Evolutionary conservation across 164 flowering plant species (phyloP).

Genomic region (Kingdonia uniflora): DNA sequence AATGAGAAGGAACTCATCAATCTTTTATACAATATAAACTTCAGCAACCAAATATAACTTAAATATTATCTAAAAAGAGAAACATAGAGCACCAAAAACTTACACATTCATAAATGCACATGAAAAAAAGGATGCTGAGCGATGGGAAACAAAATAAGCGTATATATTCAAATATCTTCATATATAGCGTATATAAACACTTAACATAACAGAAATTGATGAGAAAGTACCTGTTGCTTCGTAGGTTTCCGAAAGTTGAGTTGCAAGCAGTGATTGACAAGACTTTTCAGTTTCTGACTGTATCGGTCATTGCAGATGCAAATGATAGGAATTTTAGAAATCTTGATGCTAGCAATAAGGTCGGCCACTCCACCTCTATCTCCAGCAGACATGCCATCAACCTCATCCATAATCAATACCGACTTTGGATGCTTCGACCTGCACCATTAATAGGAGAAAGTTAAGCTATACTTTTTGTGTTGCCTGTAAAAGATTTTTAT

Average conservation of each 20-base stretch:
- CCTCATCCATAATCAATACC: constrained; percentile 97
- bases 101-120: too few relatives aligned
- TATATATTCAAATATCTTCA: too few relatives aligned
- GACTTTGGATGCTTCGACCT: constrained; percentile 67
- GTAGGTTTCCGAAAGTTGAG: constrained; percentile 89
- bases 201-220: too few relatives aligned
- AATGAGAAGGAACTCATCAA: too few relatives aligned
- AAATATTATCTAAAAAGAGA: too few relatives aligned
- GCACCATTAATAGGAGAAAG: constrained; percentile 11
- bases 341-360: constrained; percentile 90
- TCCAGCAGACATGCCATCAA: constrained; percentile 99
- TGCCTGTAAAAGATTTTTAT: neutral
- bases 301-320: constrained; percentile 98
- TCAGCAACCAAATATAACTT: too few relatives aligned
- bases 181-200: too few relatives aligned
- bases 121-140: too few relatives aligned
- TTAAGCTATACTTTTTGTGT: too few relatives aligned
- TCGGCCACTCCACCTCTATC: constrained; percentile 98
- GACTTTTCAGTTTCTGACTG: constrained; percentile 92
- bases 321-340: constrained; percentile 87
- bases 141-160: too few relatives aligned
- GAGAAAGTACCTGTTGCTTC: constrained; percentile 71
- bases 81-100: too few relatives aligned
- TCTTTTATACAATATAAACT: too few relatives aligned
- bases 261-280: constrained; percentile 72